A percentile compares a stretch with the other conserved stretches of the same genome.
phyloP scores from a whole-genome alignment of 2,329 filamentous ascomycete genomes.

The Dichotomopilus funicola region DNA sequence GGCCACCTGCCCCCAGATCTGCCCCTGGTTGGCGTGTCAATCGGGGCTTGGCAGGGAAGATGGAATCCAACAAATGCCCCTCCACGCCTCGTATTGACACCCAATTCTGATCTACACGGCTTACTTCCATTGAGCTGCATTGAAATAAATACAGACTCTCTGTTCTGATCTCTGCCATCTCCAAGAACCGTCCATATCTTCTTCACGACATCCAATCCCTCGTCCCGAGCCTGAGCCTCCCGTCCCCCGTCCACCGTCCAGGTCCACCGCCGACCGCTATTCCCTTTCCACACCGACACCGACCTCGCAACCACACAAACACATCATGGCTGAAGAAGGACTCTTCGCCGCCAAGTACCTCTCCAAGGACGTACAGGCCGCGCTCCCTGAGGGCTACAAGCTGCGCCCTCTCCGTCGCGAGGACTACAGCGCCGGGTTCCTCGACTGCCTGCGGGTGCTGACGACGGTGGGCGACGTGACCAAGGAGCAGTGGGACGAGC shows the following conservation, averaged over 20 bases:
- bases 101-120: too few relatives aligned
- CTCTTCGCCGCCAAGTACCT: constrained; percentile 77
- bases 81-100: too few relatives aligned
- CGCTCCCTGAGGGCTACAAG: constrained; percentile 73
- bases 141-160: too few relatives aligned
- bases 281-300: constrained; percentile 6
- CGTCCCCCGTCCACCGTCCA: constrained; percentile 2
- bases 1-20: not conserved
- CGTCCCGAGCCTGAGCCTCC: not conserved
- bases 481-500: constrained; percentile 65
- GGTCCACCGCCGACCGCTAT: not conserved
- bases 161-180: too few relatives aligned
- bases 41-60: too few relatives aligned
- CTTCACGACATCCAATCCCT: not conserved
- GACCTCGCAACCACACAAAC: constrained; percentile 9
- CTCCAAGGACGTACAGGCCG: constrained; percentile 63
- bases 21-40: not conserved
- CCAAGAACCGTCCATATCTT: too few relatives aligned
- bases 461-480: constrained; percentile 87
- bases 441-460: constrained; percentile 84
- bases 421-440: constrained; percentile 77
- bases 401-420: constrained; percentile 71
- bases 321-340: constrained; percentile 40
- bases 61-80: too few relatives aligned
- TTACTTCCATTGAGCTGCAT: too few relatives aligned